Evolutionary conservation across 208 protist species (phyloP), one percentile per base, ranked within the genome.

Genomic region (Crithidia acanthocephali): DNA sequence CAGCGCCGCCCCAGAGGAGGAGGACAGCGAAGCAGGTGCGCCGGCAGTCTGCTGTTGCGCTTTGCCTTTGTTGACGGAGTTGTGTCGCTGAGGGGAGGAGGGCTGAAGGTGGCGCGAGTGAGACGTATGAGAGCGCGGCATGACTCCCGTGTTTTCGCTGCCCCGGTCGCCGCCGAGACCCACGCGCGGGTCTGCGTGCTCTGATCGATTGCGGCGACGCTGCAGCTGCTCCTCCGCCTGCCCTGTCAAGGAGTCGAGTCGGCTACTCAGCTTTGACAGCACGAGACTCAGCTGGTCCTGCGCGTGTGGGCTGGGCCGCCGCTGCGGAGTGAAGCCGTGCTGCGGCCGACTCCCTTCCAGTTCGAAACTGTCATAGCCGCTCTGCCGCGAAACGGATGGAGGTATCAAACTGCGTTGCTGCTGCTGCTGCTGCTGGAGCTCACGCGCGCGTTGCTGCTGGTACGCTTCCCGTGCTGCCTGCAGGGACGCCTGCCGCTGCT

Each of bases 401-500:
- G 30, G 61, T 1, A 37, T 11, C 2, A 33, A n/a, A 20, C 22
- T 2, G 5, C 48, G 57, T 58, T 73, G 70, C 37, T 50, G 61
- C 20, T 50, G 56, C 42, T 68, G 59, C 25, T 77, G 66, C 18
- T 48, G 53, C 25, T 78, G 65, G 9, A 58, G 30, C 23, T 72
- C 52, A 7, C 63, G 68, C 20, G 48, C 32, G 10, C 64, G 63
- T 18, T 75, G 30, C 37, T 68, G 62, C 27, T 74, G 72, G 50
- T 62, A 83, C 33, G 70, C 68, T 23, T 75, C 73, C 15, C 81
- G 81, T 27, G 72, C 76, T 1, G 61, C 65, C 33, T 68, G 51
- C 23, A 88, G 69, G 5, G 79, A 48, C 27, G 80, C 66, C 62
- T 83, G 83, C 6, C 79, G 79, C 28, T 74, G 55, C 53, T 61